Evolutionary conservation across 2,329 filamentous ascomycete species (phyloP), one percentile per base, ranked within the genome.

Genomic region (Colletotrichum abscissum): DNA sequence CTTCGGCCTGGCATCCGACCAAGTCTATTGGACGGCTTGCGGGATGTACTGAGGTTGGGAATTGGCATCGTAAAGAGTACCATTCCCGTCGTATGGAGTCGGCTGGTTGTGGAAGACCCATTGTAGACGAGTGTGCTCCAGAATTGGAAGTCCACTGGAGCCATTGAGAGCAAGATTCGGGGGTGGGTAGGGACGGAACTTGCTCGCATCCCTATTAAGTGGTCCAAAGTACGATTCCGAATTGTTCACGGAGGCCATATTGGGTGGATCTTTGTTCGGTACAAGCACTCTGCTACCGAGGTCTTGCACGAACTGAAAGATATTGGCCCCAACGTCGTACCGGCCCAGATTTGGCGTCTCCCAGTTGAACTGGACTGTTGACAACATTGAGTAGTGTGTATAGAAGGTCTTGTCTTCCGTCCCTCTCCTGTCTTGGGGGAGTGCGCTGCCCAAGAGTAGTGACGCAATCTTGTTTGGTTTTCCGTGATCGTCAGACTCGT

Each of bases 401-500:
- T 87, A 87, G 62, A 85, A 88, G 19, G 85, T 88, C 64, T 80
- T 76, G 78, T 91, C 89, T 5, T 81, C 84, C 9, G 87, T 89
- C 42, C 88, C 88, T 42, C 85, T 83, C 3, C 87, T 81, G 3
- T 80, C 73, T 5, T 77, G 52, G 0, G 88, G 87, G 1, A 91
- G 79, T 12, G 88, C 87, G 56, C 86, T 88, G 4, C 89, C 89
- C 8, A 91, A 84, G 1, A 91, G 82, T 38, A 91, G 83, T 35
- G 84, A 86, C 46, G 86, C 86, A 57, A 91, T 86, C 64, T 84
- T 84, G 81, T 91, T 91, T 57, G 86, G 86, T 68, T 84, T 78
- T 2, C 79, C 80, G 79, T 89, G 88, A 12, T 85, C 86, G 73
- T 88, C 86, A 75, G 85, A 87, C 78, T 91, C 89, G 76, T 91